These are phyloP conservation scores for Tephrocybe sp. DNA, from an alignment of 768 basidiomycete genomes.

Conservation along the genomic window DNA sequence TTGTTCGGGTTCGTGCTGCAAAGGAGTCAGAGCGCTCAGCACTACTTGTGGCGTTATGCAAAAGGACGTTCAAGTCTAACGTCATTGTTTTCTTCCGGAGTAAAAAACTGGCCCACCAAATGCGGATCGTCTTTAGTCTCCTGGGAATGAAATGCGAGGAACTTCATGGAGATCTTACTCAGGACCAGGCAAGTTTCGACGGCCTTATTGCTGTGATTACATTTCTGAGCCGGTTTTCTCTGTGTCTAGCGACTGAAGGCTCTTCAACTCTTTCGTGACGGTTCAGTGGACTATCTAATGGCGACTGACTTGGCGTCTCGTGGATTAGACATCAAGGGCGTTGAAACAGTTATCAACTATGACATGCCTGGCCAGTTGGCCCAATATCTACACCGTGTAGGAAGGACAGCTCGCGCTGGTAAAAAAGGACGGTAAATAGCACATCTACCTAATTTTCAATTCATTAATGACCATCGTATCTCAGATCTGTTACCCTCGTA, in stretches of 20 bases:
- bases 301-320: slow-evolving; percentile 96
- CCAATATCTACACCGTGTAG: slow-evolving; percentile 96
- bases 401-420: slow-evolving; percentile 95
- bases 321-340: slow-evolving; percentile 95
- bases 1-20: slow-evolving; percentile 84
- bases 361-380: slow-evolving; percentile 95
- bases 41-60: slow-evolving; percentile 79
- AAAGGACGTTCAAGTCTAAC: slow-evolving; percentile 77
- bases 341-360: slow-evolving; percentile 97
- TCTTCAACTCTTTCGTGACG: slow-evolving; percentile 84
- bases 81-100: slow-evolving; percentile 94
- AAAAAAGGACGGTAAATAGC: slow-evolving; percentile 77
- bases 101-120: slow-evolving; percentile 96
- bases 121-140: slow-evolving; percentile 89
- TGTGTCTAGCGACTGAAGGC: slow-evolving; percentile 75
- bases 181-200: slow-evolving; percentile 78
- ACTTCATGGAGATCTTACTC: slow-evolving; percentile 91
- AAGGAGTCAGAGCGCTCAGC: slow-evolving; percentile 77
- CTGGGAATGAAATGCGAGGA: slow-evolving; percentile 90
- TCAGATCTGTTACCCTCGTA: slow-evolving; percentile 89
- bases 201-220: neutral
- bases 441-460: neutral
- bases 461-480: slow-evolving; percentile 5
- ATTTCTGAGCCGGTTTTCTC: slow-evolving; percentile 1
- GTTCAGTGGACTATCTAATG: slow-evolving; percentile 87